Evolutionary conservation across 2,329 filamentous ascomycete genomes (phyloP).

Genomic region (Thielaviopsis musarum): DNA sequence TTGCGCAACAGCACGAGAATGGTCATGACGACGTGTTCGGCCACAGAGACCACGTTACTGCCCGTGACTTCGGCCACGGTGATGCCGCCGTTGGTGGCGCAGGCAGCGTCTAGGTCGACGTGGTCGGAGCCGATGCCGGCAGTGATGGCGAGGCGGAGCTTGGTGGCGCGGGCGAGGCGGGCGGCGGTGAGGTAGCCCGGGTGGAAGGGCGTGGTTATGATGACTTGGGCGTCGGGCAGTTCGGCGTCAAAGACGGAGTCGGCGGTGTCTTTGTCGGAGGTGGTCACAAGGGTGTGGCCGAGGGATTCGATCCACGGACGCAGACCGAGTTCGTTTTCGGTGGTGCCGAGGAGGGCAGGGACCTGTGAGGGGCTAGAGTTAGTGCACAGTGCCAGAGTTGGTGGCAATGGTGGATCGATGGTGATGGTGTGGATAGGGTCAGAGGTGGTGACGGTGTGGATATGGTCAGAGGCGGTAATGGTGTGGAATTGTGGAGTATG

Average conservation of each 20-base stretch:
- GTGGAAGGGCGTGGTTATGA: constrained; percentile 99
- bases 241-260: constrained; percentile 89
- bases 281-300: constrained; percentile 92
- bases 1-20: constrained; percentile 92
- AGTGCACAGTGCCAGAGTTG: too few relatives aligned
- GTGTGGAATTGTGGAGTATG: too few relatives aligned
- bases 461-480: background rate
- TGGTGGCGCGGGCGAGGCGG: constrained; percentile 95
- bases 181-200: constrained; percentile 94
- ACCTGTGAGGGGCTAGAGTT: too few relatives aligned
- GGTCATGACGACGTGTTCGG: constrained; percentile 98
- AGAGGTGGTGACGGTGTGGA: background rate
- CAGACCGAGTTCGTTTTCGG: constrained; percentile 94
- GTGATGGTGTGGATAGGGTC: background rate
- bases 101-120: constrained; percentile 90
- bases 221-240: constrained; percentile 90
- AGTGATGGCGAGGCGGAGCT: constrained; percentile 92
- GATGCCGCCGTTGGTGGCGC: constrained; percentile 94
- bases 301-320: constrained; percentile 95
- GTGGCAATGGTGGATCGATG: too few relatives aligned
- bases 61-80: constrained; percentile 97
- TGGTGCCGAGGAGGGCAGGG: constrained; percentile 79
- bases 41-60: constrained; percentile 95
- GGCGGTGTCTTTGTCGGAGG: constrained; percentile 92
- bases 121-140: constrained; percentile 98